phyloP scores from a whole-genome alignment of 2,329 filamentous ascomycete genomes.

The Colletotrichum ledebouriae region DNA sequence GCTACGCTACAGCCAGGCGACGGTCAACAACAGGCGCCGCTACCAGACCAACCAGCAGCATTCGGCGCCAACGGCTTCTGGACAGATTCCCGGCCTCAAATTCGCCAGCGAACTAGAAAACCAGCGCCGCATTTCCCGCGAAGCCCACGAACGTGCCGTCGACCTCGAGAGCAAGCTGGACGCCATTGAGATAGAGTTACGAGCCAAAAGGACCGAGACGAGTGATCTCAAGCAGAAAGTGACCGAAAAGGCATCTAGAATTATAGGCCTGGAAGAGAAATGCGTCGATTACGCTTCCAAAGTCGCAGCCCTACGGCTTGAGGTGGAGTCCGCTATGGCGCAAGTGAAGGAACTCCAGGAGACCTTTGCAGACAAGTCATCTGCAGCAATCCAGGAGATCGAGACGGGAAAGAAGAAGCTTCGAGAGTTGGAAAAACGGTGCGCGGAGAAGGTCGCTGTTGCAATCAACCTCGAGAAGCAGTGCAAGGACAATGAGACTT shows the following conservation, averaged over 20 bases:
- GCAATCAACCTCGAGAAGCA: not conserved
- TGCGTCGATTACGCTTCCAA: not conserved
- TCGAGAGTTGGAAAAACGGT: not conserved
- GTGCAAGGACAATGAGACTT: not conserved
- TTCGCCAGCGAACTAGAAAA: not conserved
- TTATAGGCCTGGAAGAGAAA: not conserved
- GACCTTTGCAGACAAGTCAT: no score
- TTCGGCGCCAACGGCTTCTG: no score
- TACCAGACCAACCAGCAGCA: not conserved
- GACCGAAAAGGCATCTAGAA: fast-evolving
- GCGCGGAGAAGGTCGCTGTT: not conserved
- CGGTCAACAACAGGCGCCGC: no score
- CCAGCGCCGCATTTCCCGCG: slow-evolving; percentile 2
- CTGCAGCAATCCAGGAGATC: no score
- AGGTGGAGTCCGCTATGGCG: no score
- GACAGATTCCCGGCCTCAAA: no score
- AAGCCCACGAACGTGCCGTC: not conserved
- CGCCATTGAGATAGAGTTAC: not conserved
- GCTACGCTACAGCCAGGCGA: no score
- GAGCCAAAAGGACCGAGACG: not conserved
- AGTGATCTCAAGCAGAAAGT: not conserved
- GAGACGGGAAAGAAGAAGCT: no score
- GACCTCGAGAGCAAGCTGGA: slow-evolving; percentile 25
- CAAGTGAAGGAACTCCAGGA: no score
- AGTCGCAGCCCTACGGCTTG: not conserved